Conservation (phyloP, 1,139 yeast species). For the Saccharomycopsis phalli region DNA sequence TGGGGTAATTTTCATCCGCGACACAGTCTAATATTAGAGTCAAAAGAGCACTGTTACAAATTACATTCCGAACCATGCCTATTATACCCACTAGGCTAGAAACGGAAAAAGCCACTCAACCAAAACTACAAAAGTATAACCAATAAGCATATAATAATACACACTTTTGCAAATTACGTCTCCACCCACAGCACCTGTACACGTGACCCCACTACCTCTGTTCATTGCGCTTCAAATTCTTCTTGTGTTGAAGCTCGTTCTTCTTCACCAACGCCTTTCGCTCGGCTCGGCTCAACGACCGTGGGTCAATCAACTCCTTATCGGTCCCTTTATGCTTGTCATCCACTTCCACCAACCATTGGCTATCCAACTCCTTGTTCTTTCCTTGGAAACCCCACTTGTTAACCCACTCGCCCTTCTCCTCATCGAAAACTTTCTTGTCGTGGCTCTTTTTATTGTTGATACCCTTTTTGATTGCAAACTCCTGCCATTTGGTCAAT, state of each 20-base stretch:
- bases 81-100: too few species aligned
- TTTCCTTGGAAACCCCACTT: conserved; percentile 97
- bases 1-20: too few species aligned
- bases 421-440: conserved; percentile 86
- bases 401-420: conserved; percentile 88
- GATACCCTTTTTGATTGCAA: conserved; percentile 94
- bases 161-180: neutral
- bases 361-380: conserved; percentile 78
- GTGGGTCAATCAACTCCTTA: conserved; percentile 78
- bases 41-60: too few species aligned
- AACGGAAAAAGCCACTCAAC: neutral
- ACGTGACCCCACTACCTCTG: neutral
- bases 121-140: neutral
- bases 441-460: conserved; percentile 85
- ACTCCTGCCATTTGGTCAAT: conserved; percentile 92
- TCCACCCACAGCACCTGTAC: too few species aligned
- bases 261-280: conserved; percentile 80
- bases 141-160: neutral
- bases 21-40: too few species aligned
- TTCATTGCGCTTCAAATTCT: conserved; percentile 39
- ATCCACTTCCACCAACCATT: conserved; percentile 94
- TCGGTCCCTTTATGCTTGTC: conserved; percentile 57
- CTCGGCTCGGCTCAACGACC: conserved; percentile 70
- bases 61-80: too few species aligned
- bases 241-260: conserved; percentile 80